Base-by-base conservation (phyloP, 2,329 filamentous ascomycete genomes). In the Nannizzia gypsea region DNA sequence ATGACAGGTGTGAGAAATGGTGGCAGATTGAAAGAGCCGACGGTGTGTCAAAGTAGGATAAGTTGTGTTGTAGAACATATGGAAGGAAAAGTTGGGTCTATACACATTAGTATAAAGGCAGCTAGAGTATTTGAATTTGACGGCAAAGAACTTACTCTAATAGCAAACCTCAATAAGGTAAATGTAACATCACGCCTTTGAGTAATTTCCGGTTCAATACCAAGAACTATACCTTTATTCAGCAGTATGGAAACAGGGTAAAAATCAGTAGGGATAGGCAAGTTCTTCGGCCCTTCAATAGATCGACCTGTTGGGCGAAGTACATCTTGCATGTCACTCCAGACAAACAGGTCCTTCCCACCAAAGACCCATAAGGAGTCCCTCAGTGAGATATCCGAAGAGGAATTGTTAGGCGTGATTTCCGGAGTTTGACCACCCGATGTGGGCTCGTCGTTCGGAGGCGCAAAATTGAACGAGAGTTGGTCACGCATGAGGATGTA, bases 321-420 rank as follows among this genome's bases (percentile, higher is more conserved):
- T 31, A 97, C 84, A 62, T 93, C 89, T 65, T 90, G 85, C 44
- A 96, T 84, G 69, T 96, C 89, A 24, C 89, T 84, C 93, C 93
- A 99, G 2, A 89, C 83, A 65, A 90, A 88, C 65, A 97, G 82
- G 64, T 91, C 85, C 60, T 83, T 83, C 3, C 93, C 93, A 67
- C 96, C 90, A 73, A 96, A 97, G 52, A 90, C 84, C 93, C 93
- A 99, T 1, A 99, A 76, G 1, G 93, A 97, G 73, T 96, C 90
- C 59, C 84, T 83, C 44, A 99, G 74, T 65, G 83, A 81, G 64
- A 83, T 74, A 58, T 76, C 77, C 26, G 66, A 69, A 61, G 78
- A 73, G 50, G 77, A 71, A 34, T 6, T 54, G 59, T 72, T 72
- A 56, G 73, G 76, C 60, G 24, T 24, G n/a, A 72, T 20, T 71